Evolutionary conservation across 2,329 filamentous ascomycete species (phyloP), one percentile per base, ranked within the genome.

Genomic region (Microsporum ferrugineum): DNA sequence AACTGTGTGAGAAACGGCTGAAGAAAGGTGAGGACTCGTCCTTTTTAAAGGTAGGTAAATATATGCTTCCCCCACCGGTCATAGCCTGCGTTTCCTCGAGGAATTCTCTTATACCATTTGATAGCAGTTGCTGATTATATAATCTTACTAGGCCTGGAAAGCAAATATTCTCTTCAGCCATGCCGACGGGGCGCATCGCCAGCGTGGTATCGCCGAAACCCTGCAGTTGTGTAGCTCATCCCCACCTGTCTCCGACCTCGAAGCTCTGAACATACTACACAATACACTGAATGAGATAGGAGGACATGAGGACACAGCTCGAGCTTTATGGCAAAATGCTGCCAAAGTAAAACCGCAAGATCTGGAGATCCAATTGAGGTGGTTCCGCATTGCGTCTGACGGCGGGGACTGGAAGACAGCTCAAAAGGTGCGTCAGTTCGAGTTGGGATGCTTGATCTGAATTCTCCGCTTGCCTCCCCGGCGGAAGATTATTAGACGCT

Each of bases 1-100:
- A 79, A 66, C 68, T 79, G 23, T 77, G 78, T 59, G 77, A 79
- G 62, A 80, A 79, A 64, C 79, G 78, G 59, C 76, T 79, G 65
- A 82, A 84, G 71, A 85, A 85, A 66, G 76, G 76, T 38, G 77
- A 79, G 65, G 71, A 77, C 61, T 76, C 75, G 3, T 67, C 70
- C 2, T 76, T 76, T 62, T 62, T 77, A 36, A 73, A 68, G 65
- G 75, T 75, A 60, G 63, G 71, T 66, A 29, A 57, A 55, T 34
- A 34, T n/a, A 36, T n/a, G n/a, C 49, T 12, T n/a, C n/a, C n/a
- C 49, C 53, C 33, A 23, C 17, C 17, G 43, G 14, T 23, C 43
- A 36, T 49, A 36, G 23, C 38, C 45, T 58, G n/a, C 7, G 8
- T n/a, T n/a, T 29, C 7, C 23, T 23, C 34, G 17, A 55, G 5